Conservation (phyloP, 805 yeast genomes). For the Nakazawaea anatomiae region DNA sequence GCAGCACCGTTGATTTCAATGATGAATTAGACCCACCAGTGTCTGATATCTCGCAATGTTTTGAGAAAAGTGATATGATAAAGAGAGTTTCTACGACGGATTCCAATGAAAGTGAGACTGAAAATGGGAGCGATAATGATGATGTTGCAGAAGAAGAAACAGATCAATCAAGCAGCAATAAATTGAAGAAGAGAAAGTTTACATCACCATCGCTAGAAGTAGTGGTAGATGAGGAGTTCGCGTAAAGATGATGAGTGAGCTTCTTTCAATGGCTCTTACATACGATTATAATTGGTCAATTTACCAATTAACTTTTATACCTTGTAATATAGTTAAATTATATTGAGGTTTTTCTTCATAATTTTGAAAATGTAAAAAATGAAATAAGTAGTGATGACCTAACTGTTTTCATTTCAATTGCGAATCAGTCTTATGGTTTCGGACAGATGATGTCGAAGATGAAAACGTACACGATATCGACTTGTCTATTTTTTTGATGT, state of each 20-base stretch:
- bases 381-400: too few relatives aligned
- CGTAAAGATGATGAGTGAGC: neutral
- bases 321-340: too few relatives aligned
- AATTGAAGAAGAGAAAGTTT: conserved; percentile 2
- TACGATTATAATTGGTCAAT: too few relatives aligned
- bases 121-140: neutral
- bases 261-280: too few relatives aligned
- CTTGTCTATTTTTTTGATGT: neutral
- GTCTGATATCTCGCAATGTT: neutral
- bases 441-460: too few relatives aligned
- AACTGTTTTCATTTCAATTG: too few relatives aligned
- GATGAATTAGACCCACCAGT: neutral
- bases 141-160: neutral
- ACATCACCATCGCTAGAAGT: conserved; percentile 11
- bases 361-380: too few relatives aligned
- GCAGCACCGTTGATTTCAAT: neutral
- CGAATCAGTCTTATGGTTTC: too few relatives aligned
- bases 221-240: conserved; percentile 12
- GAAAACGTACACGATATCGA: too few relatives aligned
- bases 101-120: neutral
- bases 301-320: too few relatives aligned
- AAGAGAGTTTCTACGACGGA: neutral
- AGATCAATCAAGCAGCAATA: neutral
- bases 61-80: neutral
- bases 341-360: too few relatives aligned